Evolutionary conservation across 805 yeast species (phyloP), one percentile per base, ranked within the genome.

Genomic region (Saccharomyces mikatae): DNA sequence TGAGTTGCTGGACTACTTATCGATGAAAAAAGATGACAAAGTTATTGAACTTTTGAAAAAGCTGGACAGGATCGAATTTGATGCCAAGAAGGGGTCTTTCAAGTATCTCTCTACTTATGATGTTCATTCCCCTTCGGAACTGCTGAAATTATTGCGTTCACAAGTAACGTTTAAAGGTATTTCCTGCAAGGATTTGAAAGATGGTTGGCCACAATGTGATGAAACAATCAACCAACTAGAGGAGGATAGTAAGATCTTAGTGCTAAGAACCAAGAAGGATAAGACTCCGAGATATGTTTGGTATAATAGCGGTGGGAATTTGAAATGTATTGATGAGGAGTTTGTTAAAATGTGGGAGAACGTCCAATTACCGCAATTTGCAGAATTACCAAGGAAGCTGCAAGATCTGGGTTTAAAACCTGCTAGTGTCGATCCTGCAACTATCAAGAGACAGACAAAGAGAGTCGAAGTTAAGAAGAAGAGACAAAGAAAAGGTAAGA

Each of bases 391-490:
- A 27, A 82, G 84, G 53, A 81, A 82, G 54, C 77, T 94, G 58
- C 80, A 86, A 56, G 88, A 83, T 56, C 83, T 87, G 56, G 92
- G 96, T n/a, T 79, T 94, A 69, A 94, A 90, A 70, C 99, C 99
- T 9, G 92, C 98, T 0, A 87, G 94, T 65, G 94, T 90, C n/a
- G 99, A 94, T 68, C 98, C 99, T n/a, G 88, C 90, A 46, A 81
- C 87, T n/a, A 73, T 90, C 56, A 88, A 85, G 71, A 86, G 83
- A 67, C 81, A 80, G 54, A 71, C 76, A 17, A 72, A 77, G 1
- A 74, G 73, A 31, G 80, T 77, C 51, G 84, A 82, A 60, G 82
- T 86, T 69, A 92, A 90, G 73, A 90, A 86, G 69, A 89, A 89
- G 80, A 91, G 88, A 71, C 88, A 95, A 51, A 83, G 98, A 72